These are phyloP conservation scores for Rhizoctonia solani DNA, from an alignment of 1,284 basidiomycete species.

Conservation along the genomic window DNA sequence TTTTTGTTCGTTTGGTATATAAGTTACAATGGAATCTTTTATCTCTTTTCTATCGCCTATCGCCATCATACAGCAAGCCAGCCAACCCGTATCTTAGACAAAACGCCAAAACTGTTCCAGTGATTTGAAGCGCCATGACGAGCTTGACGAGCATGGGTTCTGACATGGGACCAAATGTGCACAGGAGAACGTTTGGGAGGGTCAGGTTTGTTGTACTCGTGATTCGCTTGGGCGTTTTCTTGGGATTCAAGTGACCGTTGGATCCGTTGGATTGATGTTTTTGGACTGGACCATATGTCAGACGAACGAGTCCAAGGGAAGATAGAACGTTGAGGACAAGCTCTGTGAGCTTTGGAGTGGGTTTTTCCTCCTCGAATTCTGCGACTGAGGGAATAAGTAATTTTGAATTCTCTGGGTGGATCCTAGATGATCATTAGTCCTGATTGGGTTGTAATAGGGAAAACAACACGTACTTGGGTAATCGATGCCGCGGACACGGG, in stretches of 20 bases:
- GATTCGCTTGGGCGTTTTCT: constrained; percentile 29
- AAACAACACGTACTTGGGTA: constrained; percentile 69
- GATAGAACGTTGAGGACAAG: constrained; percentile 63
- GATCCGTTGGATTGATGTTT: constrained; percentile 6
- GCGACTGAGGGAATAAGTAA: constrained; percentile 75
- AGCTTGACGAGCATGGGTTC: constrained; percentile 75
- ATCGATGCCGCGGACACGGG: constrained; percentile 89
- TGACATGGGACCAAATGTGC: constrained; percentile 77
- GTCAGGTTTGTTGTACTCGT: constrained; percentile 78
- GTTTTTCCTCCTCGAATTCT: constrained; percentile 52
- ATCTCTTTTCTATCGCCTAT: constrained; percentile 70
- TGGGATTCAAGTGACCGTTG: background rate
- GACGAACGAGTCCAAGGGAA: constrained; percentile 64
- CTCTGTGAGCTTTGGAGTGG: constrained; percentile 55
- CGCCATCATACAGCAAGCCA: constrained; percentile 85
- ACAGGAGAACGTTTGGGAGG: constrained; percentile 80
- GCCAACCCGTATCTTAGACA: constrained; percentile 85
- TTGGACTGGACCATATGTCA: constrained; percentile 60
- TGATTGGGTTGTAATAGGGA: background rate
- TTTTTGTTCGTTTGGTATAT: constrained; percentile 7
- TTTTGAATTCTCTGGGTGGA: constrained; percentile 66
- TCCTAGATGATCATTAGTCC: constrained; percentile 52
- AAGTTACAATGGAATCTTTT: constrained; percentile 16
- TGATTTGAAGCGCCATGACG: constrained; percentile 64
- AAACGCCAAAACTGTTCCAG: constrained; percentile 79